A percentile compares a stretch with the other conserved stretches of the same genome.
Conservation (phyloP, 2,329 filamentous ascomycete genomes). For the Fusarium buxicola region DNA sequence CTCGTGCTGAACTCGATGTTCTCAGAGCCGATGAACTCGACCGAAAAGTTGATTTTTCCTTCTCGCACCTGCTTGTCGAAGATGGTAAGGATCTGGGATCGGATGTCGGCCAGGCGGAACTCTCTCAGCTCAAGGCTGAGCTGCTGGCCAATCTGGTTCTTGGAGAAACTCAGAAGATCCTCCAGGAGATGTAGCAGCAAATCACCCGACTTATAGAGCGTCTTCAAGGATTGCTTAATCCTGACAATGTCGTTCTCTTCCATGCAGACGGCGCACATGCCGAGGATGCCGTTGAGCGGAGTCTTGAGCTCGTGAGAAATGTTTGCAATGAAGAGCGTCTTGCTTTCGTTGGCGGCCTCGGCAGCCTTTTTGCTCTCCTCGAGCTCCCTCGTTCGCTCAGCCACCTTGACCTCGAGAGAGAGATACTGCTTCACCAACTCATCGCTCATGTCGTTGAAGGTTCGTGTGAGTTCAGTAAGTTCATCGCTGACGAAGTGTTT, state of each 20-base stretch:
- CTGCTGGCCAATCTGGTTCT: conserved; percentile 92
- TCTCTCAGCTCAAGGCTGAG: conserved; percentile 85
- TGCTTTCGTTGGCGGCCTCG: conserved; percentile 95
- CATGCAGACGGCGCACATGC: conserved; percentile 94
- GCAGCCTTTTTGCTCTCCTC: conserved; percentile 92
- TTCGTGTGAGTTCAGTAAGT: conserved; percentile 82
- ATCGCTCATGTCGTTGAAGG: conserved; percentile 95
- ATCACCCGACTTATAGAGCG: conserved; percentile 81
- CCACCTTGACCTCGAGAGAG: conserved; percentile 85
- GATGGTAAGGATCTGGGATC: conserved; percentile 83
- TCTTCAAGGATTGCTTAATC: conserved; percentile 85
- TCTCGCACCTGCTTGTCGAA: conserved; percentile 92
- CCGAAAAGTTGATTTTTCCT: conserved; percentile 77
- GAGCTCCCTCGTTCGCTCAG: conserved; percentile 83
- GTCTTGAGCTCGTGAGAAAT: conserved; percentile 91
- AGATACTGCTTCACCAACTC: conserved; percentile 89
- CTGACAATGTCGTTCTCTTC: conserved; percentile 83
- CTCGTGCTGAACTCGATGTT: conserved; percentile 44
- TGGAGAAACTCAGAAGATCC: conserved; percentile 91
- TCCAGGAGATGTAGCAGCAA: conserved; percentile 86
- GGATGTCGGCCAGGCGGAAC: conserved; percentile 85
- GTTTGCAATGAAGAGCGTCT: conserved; percentile 97
- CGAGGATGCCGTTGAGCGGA: conserved; percentile 93
- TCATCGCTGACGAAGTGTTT: conserved; percentile 86
- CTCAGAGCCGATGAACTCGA: conserved; percentile 70